These are phyloP conservation scores for Aspergillus funiculosus DNA, from an alignment of 495 filamentous ascomycete genomes.

Conservation along the genomic window DNA sequence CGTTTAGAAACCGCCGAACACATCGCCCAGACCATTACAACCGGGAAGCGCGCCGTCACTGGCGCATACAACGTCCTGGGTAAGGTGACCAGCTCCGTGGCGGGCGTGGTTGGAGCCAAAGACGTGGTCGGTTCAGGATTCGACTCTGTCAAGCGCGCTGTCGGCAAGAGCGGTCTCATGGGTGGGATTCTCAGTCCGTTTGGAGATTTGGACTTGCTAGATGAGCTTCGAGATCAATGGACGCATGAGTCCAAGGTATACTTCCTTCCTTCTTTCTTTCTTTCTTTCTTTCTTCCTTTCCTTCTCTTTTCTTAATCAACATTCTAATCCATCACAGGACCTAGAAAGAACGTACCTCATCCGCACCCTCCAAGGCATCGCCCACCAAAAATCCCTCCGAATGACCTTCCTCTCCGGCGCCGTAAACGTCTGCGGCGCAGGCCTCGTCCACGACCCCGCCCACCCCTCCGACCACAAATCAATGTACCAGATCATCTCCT, in stretches of 20 bases:
- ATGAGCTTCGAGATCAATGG: constrained; percentile 94
- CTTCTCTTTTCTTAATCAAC: neutral
- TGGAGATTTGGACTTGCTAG: constrained; percentile 91
- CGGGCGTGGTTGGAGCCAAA: constrained; percentile 91
- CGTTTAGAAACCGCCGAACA: constrained; percentile 85
- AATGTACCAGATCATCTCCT: constrained; percentile 96
- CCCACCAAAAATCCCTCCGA: constrained; percentile 84
- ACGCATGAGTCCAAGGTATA: constrained; percentile 90
- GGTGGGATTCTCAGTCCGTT: constrained; percentile 90
- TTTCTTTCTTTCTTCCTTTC: neutral
- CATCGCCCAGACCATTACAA: constrained; percentile 83
- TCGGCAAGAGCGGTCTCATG: constrained; percentile 93
- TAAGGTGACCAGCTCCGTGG: constrained; percentile 88
- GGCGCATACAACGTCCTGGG: constrained; percentile 91
- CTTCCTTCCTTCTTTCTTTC: neutral
- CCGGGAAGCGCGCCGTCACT: constrained; percentile 91
- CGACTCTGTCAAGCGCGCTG: constrained; percentile 87
- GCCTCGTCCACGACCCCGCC: constrained; percentile 87
- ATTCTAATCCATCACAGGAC: constrained; percentile 48
- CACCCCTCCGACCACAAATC: constrained; percentile 94
- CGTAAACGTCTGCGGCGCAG: constrained; percentile 87
- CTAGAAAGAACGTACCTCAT: constrained; percentile 95
- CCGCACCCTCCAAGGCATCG: constrained; percentile 87
- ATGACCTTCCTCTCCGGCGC: constrained; percentile 96
- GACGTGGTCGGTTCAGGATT: constrained; percentile 87